phyloP scores from a whole-genome alignment of 1,284 basidiomycete genomes.

The Leccinum griseonigrum region DNA sequence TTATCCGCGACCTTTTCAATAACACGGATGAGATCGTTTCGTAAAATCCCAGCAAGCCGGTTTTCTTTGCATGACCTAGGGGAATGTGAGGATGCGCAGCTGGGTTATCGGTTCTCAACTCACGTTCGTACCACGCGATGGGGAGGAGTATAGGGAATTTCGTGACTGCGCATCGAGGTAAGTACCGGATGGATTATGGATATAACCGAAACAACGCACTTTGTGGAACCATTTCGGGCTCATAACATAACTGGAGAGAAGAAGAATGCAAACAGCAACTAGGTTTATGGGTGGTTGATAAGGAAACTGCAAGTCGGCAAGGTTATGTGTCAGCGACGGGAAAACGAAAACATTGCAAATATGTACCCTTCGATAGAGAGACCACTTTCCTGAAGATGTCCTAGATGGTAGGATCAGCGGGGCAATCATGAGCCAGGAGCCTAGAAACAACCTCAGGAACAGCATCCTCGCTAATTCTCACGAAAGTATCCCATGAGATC shows the following conservation, averaged over 20 bases:
- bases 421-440: background rate
- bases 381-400: conserved; percentile 93
- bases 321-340: conserved; percentile 24
- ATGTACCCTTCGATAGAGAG: conserved; percentile 79
- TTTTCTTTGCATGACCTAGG: conserved; percentile 56
- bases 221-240: conserved; percentile 84
- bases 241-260: conserved; percentile 79
- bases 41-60: conserved; percentile 61
- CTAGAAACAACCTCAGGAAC: conserved; percentile 69
- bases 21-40: conserved; percentile 67
- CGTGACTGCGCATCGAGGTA: conserved; percentile 52
- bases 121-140: conserved; percentile 82
- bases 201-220: conserved; percentile 35
- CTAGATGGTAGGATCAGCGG: conserved; percentile 36
- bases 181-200: background rate
- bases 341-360: background rate
- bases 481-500: conserved; percentile 94
- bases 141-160: conserved; percentile 82
- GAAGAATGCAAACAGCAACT: conserved; percentile 76
- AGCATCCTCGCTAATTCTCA: conserved; percentile 89
- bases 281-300: conserved; percentile 92
- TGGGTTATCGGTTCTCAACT: conserved; percentile 3
- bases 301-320: conserved; percentile 84
- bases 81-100: conserved; percentile 2
- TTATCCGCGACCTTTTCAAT: conserved; percentile 66